Percentiles rank a stretch among this genome's conserved stretches.
Evolutionary conservation across 2,329 filamentous ascomycete genomes (phyloP).

Genomic region (Fusarium graminum): DNA sequence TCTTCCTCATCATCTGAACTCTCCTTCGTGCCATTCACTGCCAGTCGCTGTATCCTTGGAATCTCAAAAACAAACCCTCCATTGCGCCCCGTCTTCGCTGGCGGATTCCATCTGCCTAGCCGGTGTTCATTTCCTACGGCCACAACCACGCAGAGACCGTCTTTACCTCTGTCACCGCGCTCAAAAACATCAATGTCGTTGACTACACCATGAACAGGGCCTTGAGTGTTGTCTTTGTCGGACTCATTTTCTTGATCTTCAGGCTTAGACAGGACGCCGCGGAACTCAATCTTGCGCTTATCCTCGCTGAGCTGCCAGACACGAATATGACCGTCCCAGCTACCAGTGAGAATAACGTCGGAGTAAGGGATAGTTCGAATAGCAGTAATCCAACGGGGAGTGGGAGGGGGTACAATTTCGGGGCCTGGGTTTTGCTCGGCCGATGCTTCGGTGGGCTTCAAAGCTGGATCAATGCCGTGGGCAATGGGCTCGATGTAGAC

Average conservation of each 20-base stretch:
- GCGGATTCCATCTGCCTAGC: slow-evolving; percentile 83
- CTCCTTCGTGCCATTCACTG: slow-evolving; percentile 54
- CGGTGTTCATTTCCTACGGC: slow-evolving; percentile 89
- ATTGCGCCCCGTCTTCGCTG: slow-evolving; percentile 73
- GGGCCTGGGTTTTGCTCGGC: slow-evolving; percentile 76
- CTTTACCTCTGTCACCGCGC: slow-evolving; percentile 79
- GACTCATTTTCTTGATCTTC: slow-evolving; percentile 39
- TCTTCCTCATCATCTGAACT: slow-evolving; percentile 42
- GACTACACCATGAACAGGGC: slow-evolving; percentile 77
- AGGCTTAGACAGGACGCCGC: slow-evolving; percentile 73
- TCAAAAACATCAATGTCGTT: slow-evolving; percentile 93
- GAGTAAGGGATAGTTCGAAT: slow-evolving; percentile 88
- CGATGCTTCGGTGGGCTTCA: slow-evolving; percentile 76
- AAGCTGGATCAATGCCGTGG: slow-evolving; percentile 83
- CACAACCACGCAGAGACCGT: slow-evolving; percentile 86
- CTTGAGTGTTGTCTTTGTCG: slow-evolving; percentile 50
- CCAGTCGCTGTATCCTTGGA: slow-evolving; percentile 59
- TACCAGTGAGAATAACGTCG: slow-evolving; percentile 89
- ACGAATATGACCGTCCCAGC: slow-evolving; percentile 88
- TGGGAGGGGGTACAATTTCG: slow-evolving; percentile 70
- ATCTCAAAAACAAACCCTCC: slow-evolving; percentile 92
- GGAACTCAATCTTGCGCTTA: slow-evolving; percentile 79
- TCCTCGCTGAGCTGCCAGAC: slow-evolving; percentile 89
- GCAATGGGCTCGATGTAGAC: slow-evolving; percentile 83
- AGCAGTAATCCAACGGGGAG: slow-evolving; percentile 91